Conservation (phyloP, 768 basidiomycete species). For the Trametes gibbosa region DNA sequence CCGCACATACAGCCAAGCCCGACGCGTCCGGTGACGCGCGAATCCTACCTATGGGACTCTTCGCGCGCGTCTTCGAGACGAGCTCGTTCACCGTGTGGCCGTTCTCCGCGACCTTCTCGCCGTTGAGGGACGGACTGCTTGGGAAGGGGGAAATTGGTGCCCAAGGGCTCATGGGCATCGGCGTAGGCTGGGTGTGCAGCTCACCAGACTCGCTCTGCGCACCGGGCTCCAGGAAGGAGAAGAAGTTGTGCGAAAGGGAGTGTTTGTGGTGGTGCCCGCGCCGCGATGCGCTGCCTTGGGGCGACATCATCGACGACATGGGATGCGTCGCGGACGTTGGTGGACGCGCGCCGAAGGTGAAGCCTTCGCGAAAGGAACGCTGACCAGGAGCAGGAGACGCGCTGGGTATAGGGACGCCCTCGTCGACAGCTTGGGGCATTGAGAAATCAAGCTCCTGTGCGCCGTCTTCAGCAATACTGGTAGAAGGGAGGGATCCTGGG, state of each 20-base stretch:
- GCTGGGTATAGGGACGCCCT: slow-evolving; percentile 44
- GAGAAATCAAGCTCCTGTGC: slow-evolving; percentile 41
- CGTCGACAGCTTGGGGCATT: slow-evolving; percentile 18
- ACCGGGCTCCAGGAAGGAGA: slow-evolving; percentile 90
- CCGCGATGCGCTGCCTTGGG: slow-evolving; percentile 37
- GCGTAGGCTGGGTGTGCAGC: slow-evolving; percentile 57
- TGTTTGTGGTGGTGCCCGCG: slow-evolving; percentile 91
- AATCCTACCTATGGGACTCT: slow-evolving; percentile 19
- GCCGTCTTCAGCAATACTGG: slow-evolving; percentile 69
- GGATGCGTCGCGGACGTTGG: slow-evolving; percentile 29
- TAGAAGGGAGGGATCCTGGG: slow-evolving; percentile 59
- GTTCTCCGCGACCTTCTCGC: slow-evolving; percentile 1
- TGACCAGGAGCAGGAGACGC: slow-evolving; percentile 37
- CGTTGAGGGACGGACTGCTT: slow-evolving; percentile 3
- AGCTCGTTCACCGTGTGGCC: slow-evolving; percentile 4
- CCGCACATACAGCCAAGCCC: slow-evolving; percentile 12
- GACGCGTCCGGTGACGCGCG: slow-evolving; percentile 19
- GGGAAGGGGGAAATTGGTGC: slow-evolving; percentile 48
- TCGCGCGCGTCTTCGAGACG: slow-evolving; percentile 4
- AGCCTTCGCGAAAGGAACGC: slow-evolving; percentile 49
- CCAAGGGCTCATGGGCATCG: slow-evolving; percentile 67
- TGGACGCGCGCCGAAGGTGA: slow-evolving; percentile 63
- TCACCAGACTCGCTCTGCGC: slow-evolving; percentile 31
- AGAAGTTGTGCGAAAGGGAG: slow-evolving; percentile 91
- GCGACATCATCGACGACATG: slow-evolving; percentile 28